Base-by-base conservation (phyloP, 1,284 basidiomycete genomes). In the Prillingera fragicola region DNA sequence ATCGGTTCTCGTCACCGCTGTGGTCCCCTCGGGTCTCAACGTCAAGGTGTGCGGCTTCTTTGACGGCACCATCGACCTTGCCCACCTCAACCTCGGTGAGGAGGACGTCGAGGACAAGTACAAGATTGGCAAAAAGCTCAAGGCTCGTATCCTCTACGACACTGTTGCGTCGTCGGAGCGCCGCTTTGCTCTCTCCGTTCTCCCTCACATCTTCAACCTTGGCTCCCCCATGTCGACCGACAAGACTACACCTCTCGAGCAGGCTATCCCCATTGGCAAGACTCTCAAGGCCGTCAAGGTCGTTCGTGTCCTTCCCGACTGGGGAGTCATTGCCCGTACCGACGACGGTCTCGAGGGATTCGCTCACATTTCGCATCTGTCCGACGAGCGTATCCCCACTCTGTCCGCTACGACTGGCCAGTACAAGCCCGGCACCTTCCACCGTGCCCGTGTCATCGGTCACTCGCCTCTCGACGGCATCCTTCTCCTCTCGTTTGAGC, bases 21-120 rank as follows among this genome's bases (percentile, higher is more conserved):
- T 86, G n/a, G 75, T 83, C 28, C 76, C 84, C 14, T 77, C 76
- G 17, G 95, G 96, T 19, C 74, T 98, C 40, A 87, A 87, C 62
- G 75, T 98, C 37, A 91, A 94, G 71, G 77, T 97, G 17, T 79
- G 92, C 24, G 94, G 92, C 2, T 94, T 88, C 71, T 97, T 92
- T 68, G 84, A 90, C 38, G 94, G 89, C 23, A 94, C 90, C 0
- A 79, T 91, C 39, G 91, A 96, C 63, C 74, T 82, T 33, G 80
- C 84, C 50, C 92, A 98, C 70, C 73, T 97, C 17, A 67, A 60
- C 8, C 40, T 67, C 8, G 54, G 76, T 34, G 64, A 74, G 15
- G 67, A 74, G 6, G 67, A 71, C 42, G 57, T 72, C 17, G 76
- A 77, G 31, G 77, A 78, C 39, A 70, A 72, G 27, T 84, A 79